phyloP scores from a whole-genome alignment of 768 basidiomycete species.

The Hypsizygus marmoreus region DNA sequence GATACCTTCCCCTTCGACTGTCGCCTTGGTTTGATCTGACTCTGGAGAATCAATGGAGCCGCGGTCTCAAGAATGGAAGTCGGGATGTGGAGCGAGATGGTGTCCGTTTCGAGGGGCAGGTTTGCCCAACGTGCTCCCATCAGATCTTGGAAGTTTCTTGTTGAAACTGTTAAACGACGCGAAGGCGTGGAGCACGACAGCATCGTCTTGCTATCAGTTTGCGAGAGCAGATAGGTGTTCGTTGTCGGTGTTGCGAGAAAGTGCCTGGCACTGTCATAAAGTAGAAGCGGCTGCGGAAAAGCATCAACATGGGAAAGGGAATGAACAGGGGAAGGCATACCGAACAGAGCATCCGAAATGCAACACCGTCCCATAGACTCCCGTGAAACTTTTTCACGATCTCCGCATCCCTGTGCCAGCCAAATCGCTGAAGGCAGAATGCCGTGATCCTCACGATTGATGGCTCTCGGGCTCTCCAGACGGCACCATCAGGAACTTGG shows the following conservation, averaged over 20 bases:
- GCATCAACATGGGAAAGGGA: not conserved
- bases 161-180: no score
- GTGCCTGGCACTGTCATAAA: not conserved
- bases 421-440: conserved; percentile 11
- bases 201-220: no score
- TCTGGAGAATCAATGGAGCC: no score
- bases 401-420: conserved; percentile 6
- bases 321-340: conserved; percentile 1
- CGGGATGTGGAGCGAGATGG: no score
- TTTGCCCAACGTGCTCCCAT: no score
- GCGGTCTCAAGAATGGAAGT: no score
- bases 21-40: no score
- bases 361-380: conserved; percentile 2
- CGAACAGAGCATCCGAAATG: conserved; percentile 1
- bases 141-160: no score
- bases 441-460: conserved; percentile 3
- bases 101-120: no score
- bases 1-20: no score
- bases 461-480: conserved; percentile 10
- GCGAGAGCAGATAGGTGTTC: not conserved
- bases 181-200: no score
- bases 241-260: not conserved
- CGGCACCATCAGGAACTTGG: not conserved
- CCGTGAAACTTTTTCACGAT: conserved; percentile 3
- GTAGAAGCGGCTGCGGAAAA: not conserved